Evolutionary conservation across 2,329 filamentous ascomycete genomes (phyloP), one percentile per base, ranked within the genome.

Genomic region (Paraconiothyrium sp.): DNA sequence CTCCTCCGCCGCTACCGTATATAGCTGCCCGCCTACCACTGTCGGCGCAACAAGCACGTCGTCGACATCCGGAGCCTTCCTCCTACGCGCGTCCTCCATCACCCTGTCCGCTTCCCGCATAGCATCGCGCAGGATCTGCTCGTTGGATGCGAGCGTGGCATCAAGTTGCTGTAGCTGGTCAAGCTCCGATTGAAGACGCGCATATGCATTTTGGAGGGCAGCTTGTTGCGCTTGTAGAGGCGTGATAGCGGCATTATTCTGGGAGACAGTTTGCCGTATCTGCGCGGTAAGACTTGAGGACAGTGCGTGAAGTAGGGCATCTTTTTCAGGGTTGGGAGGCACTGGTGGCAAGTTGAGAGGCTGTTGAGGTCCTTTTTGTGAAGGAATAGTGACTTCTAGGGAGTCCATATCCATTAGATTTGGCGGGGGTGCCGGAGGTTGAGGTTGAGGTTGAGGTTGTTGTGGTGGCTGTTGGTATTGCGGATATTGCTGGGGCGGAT

Each of bases 301-400:
- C 34, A 98, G 86, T 48, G 93, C 91, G 57, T 86, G 86, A 3
- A 97, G 85, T 16, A 98, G 86, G 22, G 91, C 90, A 77, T 98
- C 93, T 76, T 97, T 97, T 79, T 98, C 93, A 0, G 95, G 95
- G 72, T 99, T 99, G 0, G 93, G 94, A 0, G 95, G 94, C 35
- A 97, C 93, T 0, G 94, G 94, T 0, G 95, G 94, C 0, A 93
- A 88, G 6, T 90, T 85, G 8, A 88, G 75, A 24, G 84, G 81
- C 32, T 70, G 54, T 80, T 85, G 30, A 78, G 84, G 30, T 79
- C 83, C n/a, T 8, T 66, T 69, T 62, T 80, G 80, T 7, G 82
- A 82, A 11, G 86, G 85, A 4, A 89, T 78, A 24, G 86, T 83
- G 6, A 88, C 80, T 62, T 89, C 85, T 58, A 90, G 87, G 0